Evolutionary conservation across 139 green algal species (phyloP), one percentile per base, ranked within the genome.

Genomic region (Tetraselmis striata): DNA sequence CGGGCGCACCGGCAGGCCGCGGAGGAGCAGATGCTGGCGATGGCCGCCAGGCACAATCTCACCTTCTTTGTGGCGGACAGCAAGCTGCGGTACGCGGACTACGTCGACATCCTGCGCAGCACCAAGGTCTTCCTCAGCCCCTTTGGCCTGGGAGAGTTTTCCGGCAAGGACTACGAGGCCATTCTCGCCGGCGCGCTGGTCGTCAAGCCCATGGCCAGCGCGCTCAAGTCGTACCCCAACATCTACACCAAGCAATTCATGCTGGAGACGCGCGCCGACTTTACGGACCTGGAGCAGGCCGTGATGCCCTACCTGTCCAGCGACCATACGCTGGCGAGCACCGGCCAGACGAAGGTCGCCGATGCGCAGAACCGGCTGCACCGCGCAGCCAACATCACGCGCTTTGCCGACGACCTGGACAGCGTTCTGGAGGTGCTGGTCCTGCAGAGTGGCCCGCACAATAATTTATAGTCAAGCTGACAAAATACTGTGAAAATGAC

Each of bases 71-170:
- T 67, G 45, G 45, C 5, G 45, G 45, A 67, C 11, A 5, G 45
- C 11, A 67, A 79, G 11, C 32, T 79, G 29, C 23, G 29, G 29
- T 79, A 59, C 30, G 23, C 29, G 1, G 76, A 79, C 0, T 79
- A 29, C 26, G 76, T 79, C 28, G 11, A 59, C 11, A 24, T 79
- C 24, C 30, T 79, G 76, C 76, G 76, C 2, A 59, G 24, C 23
- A 79, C 76, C 29, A 79, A 79, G 22, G 25, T 79, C 22, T 79
- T 79, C 76, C 32, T 79, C 11, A 79, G 76, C 76, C 76, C 76
- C 11, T 31, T 79, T 5, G 76, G 76, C 24, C 76, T 59, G 28
- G 76, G 76, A 1, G 76, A 79, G 30, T 79, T 59, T 31, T 58
- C 28, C 76, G 76, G 76, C 29, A 79, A 79, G 76, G 76, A 79